Evolutionary conservation across 2,329 filamentous ascomycete species (phyloP).

Genomic region (Aspergillus pseudoglaucus): DNA sequence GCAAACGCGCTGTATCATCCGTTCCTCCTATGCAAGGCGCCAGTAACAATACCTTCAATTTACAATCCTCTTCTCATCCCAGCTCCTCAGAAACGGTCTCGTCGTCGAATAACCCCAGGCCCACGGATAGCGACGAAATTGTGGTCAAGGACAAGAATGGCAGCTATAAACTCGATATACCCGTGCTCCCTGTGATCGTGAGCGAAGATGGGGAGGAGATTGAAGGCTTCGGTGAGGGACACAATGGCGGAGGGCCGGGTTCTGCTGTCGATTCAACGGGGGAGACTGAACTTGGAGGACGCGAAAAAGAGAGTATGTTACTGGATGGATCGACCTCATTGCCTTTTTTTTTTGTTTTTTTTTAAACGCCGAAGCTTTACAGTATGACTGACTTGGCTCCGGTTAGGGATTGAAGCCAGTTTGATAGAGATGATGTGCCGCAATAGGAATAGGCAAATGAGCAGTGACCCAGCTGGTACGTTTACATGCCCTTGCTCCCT

Average conservation of each 20-base stretch:
- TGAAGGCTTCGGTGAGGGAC: conserved; percentile 44
- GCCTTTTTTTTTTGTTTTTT: too few species aligned
- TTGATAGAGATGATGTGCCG: conserved; percentile 39
- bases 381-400: not conserved
- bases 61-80: conserved; percentile 18
- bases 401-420: conserved; percentile 40
- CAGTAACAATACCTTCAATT: conserved; percentile 14
- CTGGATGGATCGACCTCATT: too few species aligned
- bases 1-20: conserved; percentile 33
- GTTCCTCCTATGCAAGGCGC: conserved; percentile 14
- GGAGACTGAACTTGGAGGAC: conserved; percentile 21
- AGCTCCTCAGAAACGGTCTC: conserved; percentile 16
- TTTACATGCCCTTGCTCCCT: conserved; percentile 2
- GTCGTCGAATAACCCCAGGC: conserved; percentile 11
- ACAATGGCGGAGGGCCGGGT: conserved; percentile 50
- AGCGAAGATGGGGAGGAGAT: conserved; percentile 36
- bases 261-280: conserved; percentile 50
- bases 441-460: conserved; percentile 46
- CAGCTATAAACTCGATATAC: conserved; percentile 43
- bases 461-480: conserved; percentile 59
- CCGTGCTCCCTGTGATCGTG: conserved; percentile 31
- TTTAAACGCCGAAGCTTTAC: not conserved
- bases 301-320: conserved; percentile 37
- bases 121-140: conserved; percentile 39
- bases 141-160: conserved; percentile 46